These are phyloP conservation scores for Pyrenula aspistea DNA, from an alignment of 495 filamentous ascomycete genomes.

Conservation along the genomic window DNA sequence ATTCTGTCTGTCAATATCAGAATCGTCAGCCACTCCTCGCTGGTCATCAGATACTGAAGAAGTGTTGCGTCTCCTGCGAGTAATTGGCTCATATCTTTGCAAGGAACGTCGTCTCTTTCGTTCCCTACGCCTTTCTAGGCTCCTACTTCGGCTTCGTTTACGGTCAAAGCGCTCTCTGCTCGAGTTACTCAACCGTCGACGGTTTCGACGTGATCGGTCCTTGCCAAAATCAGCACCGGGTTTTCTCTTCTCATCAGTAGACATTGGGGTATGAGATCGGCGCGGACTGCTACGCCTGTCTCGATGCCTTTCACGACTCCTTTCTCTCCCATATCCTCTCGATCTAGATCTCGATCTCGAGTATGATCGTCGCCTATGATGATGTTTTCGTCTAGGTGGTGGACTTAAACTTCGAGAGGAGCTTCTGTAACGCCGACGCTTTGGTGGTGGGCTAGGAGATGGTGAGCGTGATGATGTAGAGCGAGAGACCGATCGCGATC, in stretches of 20 bases:
- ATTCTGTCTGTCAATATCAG: constrained; percentile 28
- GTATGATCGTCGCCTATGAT: not conserved
- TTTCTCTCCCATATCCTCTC: constrained; percentile 25
- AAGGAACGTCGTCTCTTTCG: constrained; percentile 39
- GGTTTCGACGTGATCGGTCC: constrained; percentile 22
- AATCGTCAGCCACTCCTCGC: constrained; percentile 50
- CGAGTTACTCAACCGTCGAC: constrained; percentile 28
- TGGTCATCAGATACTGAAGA: constrained; percentile 39
- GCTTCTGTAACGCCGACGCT: constrained; percentile 34
- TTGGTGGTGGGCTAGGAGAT: constrained; percentile 43
- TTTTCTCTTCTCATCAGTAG: constrained; percentile 26
- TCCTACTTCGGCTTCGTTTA: constrained; percentile 21
- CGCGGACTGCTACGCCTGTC: constrained; percentile 17
- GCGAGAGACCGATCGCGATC: constrained; percentile 35
- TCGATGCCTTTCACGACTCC: constrained; percentile 15
- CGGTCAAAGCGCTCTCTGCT: constrained; percentile 19
- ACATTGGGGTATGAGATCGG: constrained; percentile 29
- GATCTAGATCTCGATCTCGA: constrained; percentile 24
- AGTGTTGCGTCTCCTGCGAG: constrained; percentile 34
- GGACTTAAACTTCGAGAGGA: constrained; percentile 21
- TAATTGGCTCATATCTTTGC: constrained; percentile 37
- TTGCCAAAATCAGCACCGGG: constrained; percentile 39
- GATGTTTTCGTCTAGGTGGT: constrained; percentile 4
- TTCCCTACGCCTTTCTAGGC: constrained; percentile 26
- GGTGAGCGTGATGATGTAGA: constrained; percentile 49